phyloP scores from a whole-genome alignment of 169 alveolate species.

The Perkinsus olseni region DNA sequence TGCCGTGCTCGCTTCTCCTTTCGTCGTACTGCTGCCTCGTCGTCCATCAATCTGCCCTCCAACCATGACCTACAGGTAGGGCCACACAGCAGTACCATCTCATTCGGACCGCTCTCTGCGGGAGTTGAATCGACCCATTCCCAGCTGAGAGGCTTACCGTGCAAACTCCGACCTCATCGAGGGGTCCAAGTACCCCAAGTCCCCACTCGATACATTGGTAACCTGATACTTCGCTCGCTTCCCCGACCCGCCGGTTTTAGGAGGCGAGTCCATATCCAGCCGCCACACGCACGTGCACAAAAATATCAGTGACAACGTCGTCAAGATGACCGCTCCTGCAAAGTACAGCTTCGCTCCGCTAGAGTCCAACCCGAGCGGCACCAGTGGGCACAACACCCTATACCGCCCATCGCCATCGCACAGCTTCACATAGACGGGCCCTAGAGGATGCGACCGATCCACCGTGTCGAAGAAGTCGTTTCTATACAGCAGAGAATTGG shows the following conservation, averaged over 20 bases:
- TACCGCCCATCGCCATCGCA: neutral
- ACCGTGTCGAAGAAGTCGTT: slow-evolving; percentile 6
- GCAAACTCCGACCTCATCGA: slow-evolving; percentile 6
- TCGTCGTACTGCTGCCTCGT: neutral
- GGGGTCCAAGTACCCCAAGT: slow-evolving; percentile 3
- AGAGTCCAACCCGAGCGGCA: neutral
- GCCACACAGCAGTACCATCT: no score
- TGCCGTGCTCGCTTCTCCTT: neutral
- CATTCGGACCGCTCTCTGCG: no score
- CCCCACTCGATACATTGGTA: neutral
- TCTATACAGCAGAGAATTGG: neutral
- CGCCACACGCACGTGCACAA: neutral
- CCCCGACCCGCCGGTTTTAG: neutral
- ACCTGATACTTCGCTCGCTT: neutral
- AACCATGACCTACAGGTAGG: neutral
- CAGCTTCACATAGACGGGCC: neutral
- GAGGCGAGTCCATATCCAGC: neutral
- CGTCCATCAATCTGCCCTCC: slow-evolving; percentile 13
- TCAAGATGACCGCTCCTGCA: neutral
- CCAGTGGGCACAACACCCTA: neutral
- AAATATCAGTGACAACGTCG: neutral
- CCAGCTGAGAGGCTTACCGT: no score
- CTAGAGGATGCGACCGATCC: neutral
- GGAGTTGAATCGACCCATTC: no score
- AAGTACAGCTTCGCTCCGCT: neutral